A percentile compares a stretch with the other conserved stretches of the same genome.
Conservation (phyloP, 176 grass and related monocot genomes). For the Triticum dicoccoides region DNA sequence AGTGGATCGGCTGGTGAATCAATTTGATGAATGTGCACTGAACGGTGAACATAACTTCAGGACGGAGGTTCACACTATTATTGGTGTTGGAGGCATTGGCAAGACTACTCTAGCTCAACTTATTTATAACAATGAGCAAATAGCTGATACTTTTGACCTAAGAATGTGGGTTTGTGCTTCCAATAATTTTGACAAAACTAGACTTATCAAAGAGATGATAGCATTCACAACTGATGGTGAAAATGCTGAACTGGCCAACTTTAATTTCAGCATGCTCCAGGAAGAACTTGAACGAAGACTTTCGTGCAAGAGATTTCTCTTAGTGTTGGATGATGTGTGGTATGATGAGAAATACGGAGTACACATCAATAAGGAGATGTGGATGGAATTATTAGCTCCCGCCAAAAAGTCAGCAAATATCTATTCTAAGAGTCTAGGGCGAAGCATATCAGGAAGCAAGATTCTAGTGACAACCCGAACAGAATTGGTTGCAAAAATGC, state of each 20-base stretch:
- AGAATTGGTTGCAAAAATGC: conserved; percentile 22
- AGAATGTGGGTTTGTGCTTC: conserved; percentile 44
- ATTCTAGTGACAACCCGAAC: not conserved
- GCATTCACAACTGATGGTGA: not conserved
- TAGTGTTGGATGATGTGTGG: conserved; percentile 45
- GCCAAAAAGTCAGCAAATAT: not conserved
- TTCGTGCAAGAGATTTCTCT: not conserved
- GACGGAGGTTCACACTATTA: conserved; percentile 17
- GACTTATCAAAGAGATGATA: conserved; percentile 17
- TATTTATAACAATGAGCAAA: conserved; percentile 18
- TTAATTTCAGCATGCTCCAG: conserved; percentile 25
- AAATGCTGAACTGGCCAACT: not conserved
- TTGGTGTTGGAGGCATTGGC: conserved; percentile 36
- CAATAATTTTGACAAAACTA: conserved; percentile 14
- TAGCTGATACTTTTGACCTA: not conserved
- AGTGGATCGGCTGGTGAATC: not conserved
- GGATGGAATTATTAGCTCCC: not conserved
- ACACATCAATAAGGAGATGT: conserved; percentile 6
- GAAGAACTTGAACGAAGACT: not conserved
- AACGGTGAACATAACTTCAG: no score
- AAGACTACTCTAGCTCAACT: conserved; percentile 38
- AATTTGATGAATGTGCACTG: not conserved
- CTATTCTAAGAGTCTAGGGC: no score
- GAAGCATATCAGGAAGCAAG: no score
- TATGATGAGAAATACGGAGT: conserved; percentile 26